phyloP scores from a whole-genome alignment of 805 yeast genomes.

The Ogataea siamensis region DNA sequence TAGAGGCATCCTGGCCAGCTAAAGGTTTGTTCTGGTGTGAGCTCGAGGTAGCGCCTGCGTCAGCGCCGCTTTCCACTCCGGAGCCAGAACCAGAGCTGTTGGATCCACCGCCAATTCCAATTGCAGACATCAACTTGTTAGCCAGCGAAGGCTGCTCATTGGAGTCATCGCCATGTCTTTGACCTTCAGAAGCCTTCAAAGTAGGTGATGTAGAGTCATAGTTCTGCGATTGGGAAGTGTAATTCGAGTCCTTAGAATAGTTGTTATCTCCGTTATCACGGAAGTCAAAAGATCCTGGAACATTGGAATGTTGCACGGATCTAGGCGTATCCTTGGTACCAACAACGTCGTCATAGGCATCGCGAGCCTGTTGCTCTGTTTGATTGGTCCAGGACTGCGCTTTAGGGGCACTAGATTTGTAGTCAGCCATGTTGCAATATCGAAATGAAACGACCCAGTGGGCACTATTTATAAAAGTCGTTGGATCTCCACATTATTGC shows the following conservation, averaged over 20 bases:
- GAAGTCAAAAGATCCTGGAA: slow-evolving; percentile 16
- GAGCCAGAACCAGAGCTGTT: slow-evolving; percentile 1
- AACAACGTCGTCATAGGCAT: not conserved
- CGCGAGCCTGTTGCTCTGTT: not conserved
- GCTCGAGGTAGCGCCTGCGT: no score
- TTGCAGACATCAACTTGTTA: slow-evolving; percentile 17
- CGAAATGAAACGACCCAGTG: not conserved
- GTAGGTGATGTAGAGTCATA: slow-evolving; percentile 17
- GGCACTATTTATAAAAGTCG: slow-evolving; percentile 1
- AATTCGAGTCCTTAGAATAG: slow-evolving; percentile 3
- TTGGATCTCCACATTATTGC: not conserved
- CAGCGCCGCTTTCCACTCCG: no score
- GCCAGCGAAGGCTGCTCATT: slow-evolving; percentile 12
- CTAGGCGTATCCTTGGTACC: slow-evolving; percentile 5
- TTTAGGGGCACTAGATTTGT: slow-evolving; percentile 6
- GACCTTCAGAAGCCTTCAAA: slow-evolving; percentile 12
- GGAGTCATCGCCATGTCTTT: slow-evolving; percentile 2
- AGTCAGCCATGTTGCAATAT: slow-evolving; percentile 10
- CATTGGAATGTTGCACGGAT: slow-evolving; percentile 5
- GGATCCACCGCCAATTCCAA: slow-evolving; percentile 13
- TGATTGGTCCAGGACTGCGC: slow-evolving; percentile 1
- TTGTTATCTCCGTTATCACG: not conserved
- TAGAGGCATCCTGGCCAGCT: slow-evolving; percentile 10
- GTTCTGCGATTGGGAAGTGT: slow-evolving; percentile 10
- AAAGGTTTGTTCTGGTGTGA: no score